Percentiles rank a stretch among this genome's conserved stretches.
Conservation (phyloP, 345 rosid species). For the Eucalyptus leucophloia region DNA sequence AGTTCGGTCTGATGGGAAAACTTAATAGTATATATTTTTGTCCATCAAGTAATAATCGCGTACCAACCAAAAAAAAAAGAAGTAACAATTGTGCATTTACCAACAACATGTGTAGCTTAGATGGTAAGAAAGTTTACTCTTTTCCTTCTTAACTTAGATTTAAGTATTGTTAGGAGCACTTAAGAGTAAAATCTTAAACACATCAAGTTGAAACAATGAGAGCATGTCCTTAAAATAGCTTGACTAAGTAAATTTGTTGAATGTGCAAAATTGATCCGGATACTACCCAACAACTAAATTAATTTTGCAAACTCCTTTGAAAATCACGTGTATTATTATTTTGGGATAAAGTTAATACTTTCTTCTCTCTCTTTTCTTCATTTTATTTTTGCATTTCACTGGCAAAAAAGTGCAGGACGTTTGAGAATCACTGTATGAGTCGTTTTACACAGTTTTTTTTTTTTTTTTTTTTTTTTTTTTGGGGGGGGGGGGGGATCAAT, state of each 20-base stretch:
- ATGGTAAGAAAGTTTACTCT: background rate
- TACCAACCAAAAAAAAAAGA: background rate
- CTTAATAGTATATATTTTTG: background rate
- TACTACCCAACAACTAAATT: background rate
- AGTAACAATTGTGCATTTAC: background rate
- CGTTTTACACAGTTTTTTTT: background rate
- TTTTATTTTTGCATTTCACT: background rate
- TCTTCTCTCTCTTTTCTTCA: background rate
- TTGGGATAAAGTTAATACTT: background rate
- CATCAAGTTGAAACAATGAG: background rate
- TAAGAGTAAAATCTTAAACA: background rate
- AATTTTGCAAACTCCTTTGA: background rate
- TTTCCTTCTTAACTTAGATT: background rate
- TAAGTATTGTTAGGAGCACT: background rate
- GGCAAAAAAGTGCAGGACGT: background rate
- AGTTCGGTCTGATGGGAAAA: fast-evolving
- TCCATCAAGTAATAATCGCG: background rate
- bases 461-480: too few species aligned
- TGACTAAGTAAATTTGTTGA: background rate
- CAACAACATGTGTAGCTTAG: background rate
- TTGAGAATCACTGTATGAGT: background rate
- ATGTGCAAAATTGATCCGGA: background rate
- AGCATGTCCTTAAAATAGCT: background rate
- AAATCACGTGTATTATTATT: fast-evolving
- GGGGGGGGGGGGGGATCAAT: too few species aligned